Evolutionary conservation across 2,329 filamentous ascomycete genomes (phyloP).

Genomic region (Botrytis aclada): DNA sequence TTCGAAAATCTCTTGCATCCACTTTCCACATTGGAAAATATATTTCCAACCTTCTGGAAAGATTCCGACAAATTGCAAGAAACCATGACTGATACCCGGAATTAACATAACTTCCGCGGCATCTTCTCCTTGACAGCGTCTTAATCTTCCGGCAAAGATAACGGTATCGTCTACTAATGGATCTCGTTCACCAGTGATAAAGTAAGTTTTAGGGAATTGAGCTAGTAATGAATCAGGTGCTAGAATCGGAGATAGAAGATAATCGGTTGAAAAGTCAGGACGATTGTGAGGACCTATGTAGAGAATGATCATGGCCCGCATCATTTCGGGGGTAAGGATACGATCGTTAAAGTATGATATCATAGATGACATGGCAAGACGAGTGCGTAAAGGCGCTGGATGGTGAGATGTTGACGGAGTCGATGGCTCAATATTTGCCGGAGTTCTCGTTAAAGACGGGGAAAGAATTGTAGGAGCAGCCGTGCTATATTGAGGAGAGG

Average conservation of each 20-base stretch:
- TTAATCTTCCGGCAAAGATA: slow-evolving; percentile 86
- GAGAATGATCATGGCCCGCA: slow-evolving; percentile 97
- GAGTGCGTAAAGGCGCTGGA: slow-evolving; percentile 65
- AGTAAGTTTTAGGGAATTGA: slow-evolving; percentile 90
- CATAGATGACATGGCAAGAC: slow-evolving; percentile 94
- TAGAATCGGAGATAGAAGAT: slow-evolving; percentile 82
- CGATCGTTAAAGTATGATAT: slow-evolving; percentile 98
- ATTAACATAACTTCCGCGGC: slow-evolving; percentile 80
- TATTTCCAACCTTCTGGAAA: slow-evolving; percentile 91
- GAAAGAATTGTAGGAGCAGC: slow-evolving; percentile 31
- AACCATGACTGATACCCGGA: slow-evolving; percentile 88
- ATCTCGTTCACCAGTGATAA: slow-evolving; percentile 91
- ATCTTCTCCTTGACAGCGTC: slow-evolving; percentile 73
- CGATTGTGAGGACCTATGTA: slow-evolving; percentile 93
- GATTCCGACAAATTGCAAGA: slow-evolving; percentile 83
- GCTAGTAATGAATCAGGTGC: slow-evolving; percentile 81
- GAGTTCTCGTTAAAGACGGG: slow-evolving; percentile 13
- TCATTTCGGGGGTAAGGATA: slow-evolving; percentile 94
- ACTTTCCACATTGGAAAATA: slow-evolving; percentile 72
- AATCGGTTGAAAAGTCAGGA: slow-evolving; percentile 89
- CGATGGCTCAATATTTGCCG: slow-evolving; percentile 14
- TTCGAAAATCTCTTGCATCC: slow-evolving; percentile 78
- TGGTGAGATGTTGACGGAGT: slow-evolving; percentile 46
- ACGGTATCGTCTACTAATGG: slow-evolving; percentile 95
- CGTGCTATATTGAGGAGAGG: slow-evolving; percentile 24